Evolutionary conservation across 2,329 filamentous ascomycete species (phyloP), one percentile per base, ranked within the genome.

Genomic region (Cercospora sesami): DNA sequence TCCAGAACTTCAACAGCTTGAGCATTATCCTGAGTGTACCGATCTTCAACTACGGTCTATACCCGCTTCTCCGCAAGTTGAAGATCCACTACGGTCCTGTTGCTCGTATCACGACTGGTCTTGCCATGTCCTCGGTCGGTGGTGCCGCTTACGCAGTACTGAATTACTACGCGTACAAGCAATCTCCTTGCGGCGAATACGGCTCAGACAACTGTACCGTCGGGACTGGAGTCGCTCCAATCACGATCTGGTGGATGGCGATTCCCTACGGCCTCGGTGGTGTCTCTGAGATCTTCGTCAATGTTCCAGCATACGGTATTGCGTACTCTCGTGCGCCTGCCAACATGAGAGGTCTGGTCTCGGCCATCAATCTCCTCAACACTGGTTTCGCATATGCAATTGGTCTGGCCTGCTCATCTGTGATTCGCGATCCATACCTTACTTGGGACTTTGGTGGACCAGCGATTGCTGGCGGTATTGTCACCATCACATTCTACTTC

Each of bases 391-490:
- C 78, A 5, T 77, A 77, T 63, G 80, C 80, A 0, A 71, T 83
- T 8, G 80, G 77, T 42, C 64, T 75, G 31, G 74, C 73, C 74
- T 81, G 9, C 69, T 83, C 21, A 79, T 81, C 73, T 68, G 72
- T 74, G 36, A 82, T 83, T 48, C 75, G 73, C 55, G 84, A 86
- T 64, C 84, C 84, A 1, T 80, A 81, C 66, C 76, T 86, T 7
- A 78, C 82, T 28, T 85, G 82, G 82, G 78, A 83, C 10, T 84
- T 82, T 78, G 82, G 78, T 3, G 84, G 81, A 23, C 83, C 83
- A 3, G 81, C 81, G 2, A 83, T 86, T 55, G 83, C 81, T 6
- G 79, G 85, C 1, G 80, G 78, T 45, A 75, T 82, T 3, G 81
- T 86, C 73, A 84, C 82, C 0, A 72, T 82, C 28, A 72, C 85